Evolutionary conservation across 2,329 filamentous ascomycete genomes (phyloP).

Genomic region (Microcyclosporella mali): DNA sequence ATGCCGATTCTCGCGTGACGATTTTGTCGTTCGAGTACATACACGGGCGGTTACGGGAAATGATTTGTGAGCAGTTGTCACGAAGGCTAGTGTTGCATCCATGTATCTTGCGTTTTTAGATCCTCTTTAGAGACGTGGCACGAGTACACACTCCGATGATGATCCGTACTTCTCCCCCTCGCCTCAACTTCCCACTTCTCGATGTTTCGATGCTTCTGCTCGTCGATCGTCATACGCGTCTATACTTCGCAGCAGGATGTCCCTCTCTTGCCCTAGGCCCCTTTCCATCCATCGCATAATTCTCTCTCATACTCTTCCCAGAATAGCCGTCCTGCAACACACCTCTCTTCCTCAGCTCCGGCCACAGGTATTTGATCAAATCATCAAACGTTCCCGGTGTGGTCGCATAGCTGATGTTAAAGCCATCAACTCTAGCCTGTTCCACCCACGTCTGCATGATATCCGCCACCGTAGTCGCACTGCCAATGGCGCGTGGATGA

Average conservation of each 20-base stretch:
- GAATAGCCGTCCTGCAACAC: constrained; percentile 29
- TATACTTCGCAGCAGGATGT: constrained; percentile 22
- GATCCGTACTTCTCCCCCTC: background rate
- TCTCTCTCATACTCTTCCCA: constrained; percentile 25
- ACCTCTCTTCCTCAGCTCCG: constrained; percentile 33
- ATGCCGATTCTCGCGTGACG: no score
- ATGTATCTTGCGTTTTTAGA: no score
- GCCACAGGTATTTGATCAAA: constrained; percentile 33
- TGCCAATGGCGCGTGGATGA: constrained; percentile 35
- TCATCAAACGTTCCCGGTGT: constrained; percentile 39
- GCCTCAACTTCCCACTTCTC: background rate
- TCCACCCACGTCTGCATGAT: constrained; percentile 42
- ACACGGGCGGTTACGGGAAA: background rate
- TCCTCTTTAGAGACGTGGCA: no score
- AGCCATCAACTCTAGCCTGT: constrained; percentile 40
- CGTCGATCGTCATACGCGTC: constrained; percentile 5
- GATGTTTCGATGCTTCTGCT: no score
- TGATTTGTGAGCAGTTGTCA: no score
- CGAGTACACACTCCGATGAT: background rate
- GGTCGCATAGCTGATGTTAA: constrained; percentile 41
- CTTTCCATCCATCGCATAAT: constrained; percentile 24
- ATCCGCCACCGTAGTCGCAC: constrained; percentile 40
- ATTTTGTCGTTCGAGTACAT: no score
- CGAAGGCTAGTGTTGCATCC: no score
- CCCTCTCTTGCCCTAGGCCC: constrained; percentile 22